Conservation (phyloP, 192 early-diverging fungal species). For the Podila minutissima region DNA sequence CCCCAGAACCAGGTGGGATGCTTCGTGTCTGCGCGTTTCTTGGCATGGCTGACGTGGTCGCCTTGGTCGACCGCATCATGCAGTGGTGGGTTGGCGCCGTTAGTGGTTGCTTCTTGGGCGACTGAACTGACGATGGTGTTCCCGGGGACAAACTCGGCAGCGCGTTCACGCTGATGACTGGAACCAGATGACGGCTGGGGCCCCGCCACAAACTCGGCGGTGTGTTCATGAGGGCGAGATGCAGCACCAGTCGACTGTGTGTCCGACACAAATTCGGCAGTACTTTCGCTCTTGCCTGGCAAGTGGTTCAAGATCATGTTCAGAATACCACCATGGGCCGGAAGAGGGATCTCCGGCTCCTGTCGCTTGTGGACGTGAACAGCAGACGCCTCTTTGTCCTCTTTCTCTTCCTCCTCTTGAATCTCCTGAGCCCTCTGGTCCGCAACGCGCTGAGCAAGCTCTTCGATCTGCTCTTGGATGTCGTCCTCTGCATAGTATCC, state of each 20-base stretch:
- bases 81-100: not conserved
- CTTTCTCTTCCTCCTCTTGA: conserved; percentile 3
- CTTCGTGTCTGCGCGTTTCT: no score
- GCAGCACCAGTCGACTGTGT: not conserved
- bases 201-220: not conserved
- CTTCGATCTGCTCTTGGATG: not conserved
- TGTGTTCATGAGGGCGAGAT: not conserved
- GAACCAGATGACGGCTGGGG: not conserved
- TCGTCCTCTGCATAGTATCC: not conserved
- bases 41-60: no score
- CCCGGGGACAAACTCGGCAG: not conserved
- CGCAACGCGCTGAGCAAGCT: not conserved
- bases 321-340: not conserved
- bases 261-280: not conserved
- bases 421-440: not conserved
- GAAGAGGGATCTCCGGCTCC: not conserved
- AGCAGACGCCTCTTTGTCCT: not conserved
- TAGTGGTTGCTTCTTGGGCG: not conserved
- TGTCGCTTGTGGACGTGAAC: not conserved
- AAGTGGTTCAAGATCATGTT: not conserved
- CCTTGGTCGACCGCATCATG: no score
- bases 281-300: not conserved
- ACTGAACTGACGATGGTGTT: not conserved
- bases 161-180: not conserved
- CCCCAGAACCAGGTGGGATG: not conserved